phyloP scores from a whole-genome alignment of 805 yeast species.

The Scheffersomyces lignosus region DNA sequence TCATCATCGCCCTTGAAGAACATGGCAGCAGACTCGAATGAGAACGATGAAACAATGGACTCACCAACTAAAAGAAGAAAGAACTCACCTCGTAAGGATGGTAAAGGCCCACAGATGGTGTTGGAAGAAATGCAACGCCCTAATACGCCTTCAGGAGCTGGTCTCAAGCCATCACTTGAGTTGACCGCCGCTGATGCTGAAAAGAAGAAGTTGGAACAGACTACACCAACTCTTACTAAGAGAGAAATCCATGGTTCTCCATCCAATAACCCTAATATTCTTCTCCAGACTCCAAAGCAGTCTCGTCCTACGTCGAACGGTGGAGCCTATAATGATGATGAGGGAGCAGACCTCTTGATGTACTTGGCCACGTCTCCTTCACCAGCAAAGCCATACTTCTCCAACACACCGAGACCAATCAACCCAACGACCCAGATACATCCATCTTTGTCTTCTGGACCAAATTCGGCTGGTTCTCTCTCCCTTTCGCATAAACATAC shows the following conservation, averaged over 20 bases:
- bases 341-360: constrained; percentile 81
- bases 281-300: constrained; percentile 39
- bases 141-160: constrained; percentile 21
- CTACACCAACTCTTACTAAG: constrained; percentile 13
- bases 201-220: constrained; percentile 5
- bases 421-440: constrained; percentile 2
- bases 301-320: constrained; percentile 13
- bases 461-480: constrained; percentile 27
- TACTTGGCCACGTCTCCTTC: constrained; percentile 84
- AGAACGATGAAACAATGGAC: constrained; percentile 15
- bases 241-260: constrained; percentile 7
- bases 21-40: constrained; percentile 12
- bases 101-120: constrained; percentile 22
- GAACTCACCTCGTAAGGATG: constrained; percentile 3
- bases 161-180: constrained; percentile 10
- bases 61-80: constrained; percentile 34
- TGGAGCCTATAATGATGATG: constrained; percentile 41
- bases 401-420: constrained; percentile 30
- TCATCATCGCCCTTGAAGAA: constrained; percentile 36
- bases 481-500: constrained; percentile 10
- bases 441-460: constrained; percentile 13
- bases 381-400: constrained; percentile 46
- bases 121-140: constrained; percentile 30
- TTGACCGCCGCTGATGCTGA: constrained; percentile 4
- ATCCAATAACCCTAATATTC: constrained; percentile 4